Evolutionary conservation across 1,139 yeast species (phyloP).

Genomic region (Pichia sp.): DNA sequence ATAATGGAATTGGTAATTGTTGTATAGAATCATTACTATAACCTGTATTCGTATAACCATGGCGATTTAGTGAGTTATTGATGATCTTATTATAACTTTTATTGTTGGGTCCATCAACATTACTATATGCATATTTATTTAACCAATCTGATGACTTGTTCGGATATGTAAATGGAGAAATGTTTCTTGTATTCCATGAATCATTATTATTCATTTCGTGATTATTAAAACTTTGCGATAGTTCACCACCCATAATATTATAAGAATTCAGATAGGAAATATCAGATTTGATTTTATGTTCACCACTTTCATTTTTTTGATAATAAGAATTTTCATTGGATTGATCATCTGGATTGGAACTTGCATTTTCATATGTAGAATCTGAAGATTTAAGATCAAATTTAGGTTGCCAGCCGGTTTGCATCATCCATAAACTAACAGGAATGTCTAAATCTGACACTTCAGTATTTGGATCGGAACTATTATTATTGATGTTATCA

Average conservation of each 20-base stretch:
- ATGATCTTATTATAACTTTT: no score
- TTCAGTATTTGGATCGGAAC: neutral
- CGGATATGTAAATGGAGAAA: neutral
- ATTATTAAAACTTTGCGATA: neutral
- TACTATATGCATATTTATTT: no score
- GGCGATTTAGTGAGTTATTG: no score
- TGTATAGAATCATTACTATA: no score
- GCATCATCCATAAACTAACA: conserved; percentile 23
- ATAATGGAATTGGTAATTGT: neutral
- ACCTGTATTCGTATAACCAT: no score
- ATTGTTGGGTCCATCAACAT: no score
- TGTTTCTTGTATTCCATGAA: neutral
- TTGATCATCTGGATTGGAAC: neutral
- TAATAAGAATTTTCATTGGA: neutral
- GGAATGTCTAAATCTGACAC: conserved; percentile 7
- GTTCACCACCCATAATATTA: conserved; percentile 8
- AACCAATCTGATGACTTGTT: neutral
- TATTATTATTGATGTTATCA: neutral
- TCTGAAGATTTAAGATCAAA: conserved; percentile 11
- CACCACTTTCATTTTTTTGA: neutral
- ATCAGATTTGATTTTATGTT: neutral
- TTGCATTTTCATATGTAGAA: neutral
- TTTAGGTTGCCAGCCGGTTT: conserved; percentile 24
- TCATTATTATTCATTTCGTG: neutral
- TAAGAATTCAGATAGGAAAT: conserved; percentile 1